Evolutionary conservation across 805 yeast genomes (phyloP).

Genomic region (Wickerhamiella nectarea): DNA sequence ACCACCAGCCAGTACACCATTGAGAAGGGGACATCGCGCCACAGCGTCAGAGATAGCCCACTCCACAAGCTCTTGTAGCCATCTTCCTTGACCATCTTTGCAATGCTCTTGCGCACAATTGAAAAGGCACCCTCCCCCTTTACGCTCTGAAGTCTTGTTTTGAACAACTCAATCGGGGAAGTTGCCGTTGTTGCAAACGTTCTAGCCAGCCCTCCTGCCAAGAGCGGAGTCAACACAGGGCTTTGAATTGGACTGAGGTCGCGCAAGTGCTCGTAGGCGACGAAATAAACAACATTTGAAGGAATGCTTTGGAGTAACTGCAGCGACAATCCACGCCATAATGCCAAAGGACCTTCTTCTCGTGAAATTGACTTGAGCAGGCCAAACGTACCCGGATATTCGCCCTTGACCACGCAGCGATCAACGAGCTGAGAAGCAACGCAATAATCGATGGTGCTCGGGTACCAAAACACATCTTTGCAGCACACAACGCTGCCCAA

Average conservation of each 20-base stretch:
- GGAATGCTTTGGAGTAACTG: constrained; percentile 82
- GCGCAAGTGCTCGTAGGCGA: constrained; percentile 79
- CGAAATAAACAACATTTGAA: constrained; percentile 81
- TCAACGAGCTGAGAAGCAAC: constrained; percentile 25
- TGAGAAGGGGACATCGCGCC: constrained; percentile 96
- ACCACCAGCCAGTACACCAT: constrained; percentile 90
- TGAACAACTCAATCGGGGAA: constrained; percentile 76
- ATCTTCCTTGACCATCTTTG: constrained; percentile 34
- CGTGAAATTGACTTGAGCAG: constrained; percentile 53
- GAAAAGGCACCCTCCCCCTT: constrained; percentile 38
- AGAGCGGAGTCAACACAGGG: constrained; percentile 46
- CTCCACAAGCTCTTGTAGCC: constrained; percentile 63
- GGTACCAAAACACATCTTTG: constrained; percentile 29
- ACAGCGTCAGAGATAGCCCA: constrained; percentile 75
- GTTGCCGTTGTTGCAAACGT: constrained; percentile 69
- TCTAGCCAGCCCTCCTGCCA: constrained; percentile 80
- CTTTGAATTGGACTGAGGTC: constrained; percentile 49
- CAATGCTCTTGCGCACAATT: constrained; percentile 37
- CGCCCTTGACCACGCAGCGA: constrained; percentile 26
- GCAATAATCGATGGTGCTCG: constrained; percentile 27
- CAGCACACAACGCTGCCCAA: constrained; percentile 30
- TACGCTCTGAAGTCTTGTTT: constrained; percentile 75
- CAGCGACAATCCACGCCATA: constrained; percentile 82
- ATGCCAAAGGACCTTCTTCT: constrained; percentile 59
- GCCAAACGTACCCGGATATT: constrained; percentile 44